A percentile compares a stretch with the other conserved stretches of the same genome.
Evolutionary conservation across 805 yeast genomes (phyloP).

Genomic region (Yarrowia sp.): DNA sequence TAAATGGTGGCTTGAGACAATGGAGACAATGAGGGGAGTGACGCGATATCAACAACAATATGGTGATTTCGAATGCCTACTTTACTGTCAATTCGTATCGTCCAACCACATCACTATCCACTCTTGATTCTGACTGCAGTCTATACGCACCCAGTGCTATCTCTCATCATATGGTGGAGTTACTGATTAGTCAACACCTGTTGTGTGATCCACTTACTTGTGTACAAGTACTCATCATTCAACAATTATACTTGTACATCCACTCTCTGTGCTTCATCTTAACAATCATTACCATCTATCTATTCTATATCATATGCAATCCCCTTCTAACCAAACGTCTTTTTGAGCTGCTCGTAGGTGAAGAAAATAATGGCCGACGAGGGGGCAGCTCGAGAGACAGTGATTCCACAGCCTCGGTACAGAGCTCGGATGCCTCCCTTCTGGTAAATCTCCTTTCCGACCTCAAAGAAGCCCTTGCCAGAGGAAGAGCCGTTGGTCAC

Average conservation of each 20-base stretch:
- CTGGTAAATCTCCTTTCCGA: slow-evolving; percentile 53
- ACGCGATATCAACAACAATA: not conserved
- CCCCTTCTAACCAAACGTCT: slow-evolving; percentile 1
- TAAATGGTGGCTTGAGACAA: slow-evolving; percentile 7
- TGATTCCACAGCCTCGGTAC: slow-evolving; percentile 85
- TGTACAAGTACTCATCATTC: too few species aligned
- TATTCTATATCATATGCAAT: slow-evolving; percentile 2
- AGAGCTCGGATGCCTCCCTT: slow-evolving; percentile 73
- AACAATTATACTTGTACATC: too few species aligned
- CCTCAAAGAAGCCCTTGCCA: slow-evolving; percentile 50
- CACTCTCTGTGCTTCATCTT: too few species aligned
- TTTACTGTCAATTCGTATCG: too few species aligned
- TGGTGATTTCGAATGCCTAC: too few species aligned
- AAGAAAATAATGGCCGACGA: slow-evolving; percentile 88
- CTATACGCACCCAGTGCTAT: too few species aligned
- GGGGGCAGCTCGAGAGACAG: slow-evolving; percentile 82
- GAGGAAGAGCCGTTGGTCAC: slow-evolving; percentile 50
- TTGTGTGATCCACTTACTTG: too few species aligned
- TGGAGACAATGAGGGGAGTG: not conserved
- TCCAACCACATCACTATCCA: too few species aligned
- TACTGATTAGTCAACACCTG: too few species aligned
- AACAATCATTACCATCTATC: not conserved
- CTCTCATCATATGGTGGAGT: too few species aligned
- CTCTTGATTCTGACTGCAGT: too few species aligned
- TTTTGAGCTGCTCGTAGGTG: slow-evolving; percentile 63